Evolutionary conservation across 2,329 filamentous ascomycete species (phyloP).

Genomic region (Hypocrella siamensis): DNA sequence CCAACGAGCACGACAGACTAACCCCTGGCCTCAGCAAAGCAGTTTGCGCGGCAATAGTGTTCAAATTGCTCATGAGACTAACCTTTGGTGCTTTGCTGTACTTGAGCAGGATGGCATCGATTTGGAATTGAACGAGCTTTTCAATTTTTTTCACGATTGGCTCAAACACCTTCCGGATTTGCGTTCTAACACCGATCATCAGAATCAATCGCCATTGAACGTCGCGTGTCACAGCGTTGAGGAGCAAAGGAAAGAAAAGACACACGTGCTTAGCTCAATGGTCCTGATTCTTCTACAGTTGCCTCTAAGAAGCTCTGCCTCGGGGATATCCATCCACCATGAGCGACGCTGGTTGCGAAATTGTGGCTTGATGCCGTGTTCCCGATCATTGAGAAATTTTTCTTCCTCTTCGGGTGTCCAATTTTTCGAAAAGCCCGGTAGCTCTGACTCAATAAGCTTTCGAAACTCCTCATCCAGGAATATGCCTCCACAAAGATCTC

Average conservation of each 20-base stretch:
- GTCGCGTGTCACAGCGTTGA: too few relatives aligned
- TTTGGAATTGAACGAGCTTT: conserved; percentile 11
- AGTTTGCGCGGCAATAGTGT: too few relatives aligned
- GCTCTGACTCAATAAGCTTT: conserved; percentile 10
- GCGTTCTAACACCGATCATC: neutral
- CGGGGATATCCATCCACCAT: conserved; percentile 9
- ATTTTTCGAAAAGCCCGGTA: neutral
- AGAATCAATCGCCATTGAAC: too few relatives aligned
- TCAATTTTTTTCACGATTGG: conserved; percentile 9
- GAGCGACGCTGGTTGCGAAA: conserved; percentile 6
- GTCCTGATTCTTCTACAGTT: neutral
- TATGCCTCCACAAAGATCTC: conserved; percentile 20
- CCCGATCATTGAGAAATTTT: conserved; percentile 14
- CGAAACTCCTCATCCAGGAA: conserved; percentile 24
- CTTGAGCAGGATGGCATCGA: conserved; percentile 6
- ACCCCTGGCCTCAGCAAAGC: neutral
- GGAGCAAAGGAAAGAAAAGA: too few relatives aligned
- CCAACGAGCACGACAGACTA: conserved; percentile 23
- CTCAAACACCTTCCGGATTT: conserved; percentile 6
- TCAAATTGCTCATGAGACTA: too few relatives aligned
- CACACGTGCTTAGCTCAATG: neutral
- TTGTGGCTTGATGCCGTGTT: conserved; percentile 13
- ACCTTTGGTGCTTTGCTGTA: conserved; percentile 11
- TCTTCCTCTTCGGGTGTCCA: conserved; percentile 1
- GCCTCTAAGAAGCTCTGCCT: neutral